Evolutionary conservation across 768 basidiomycete genomes (phyloP).

Genomic region (Favolaschia claudopus): DNA sequence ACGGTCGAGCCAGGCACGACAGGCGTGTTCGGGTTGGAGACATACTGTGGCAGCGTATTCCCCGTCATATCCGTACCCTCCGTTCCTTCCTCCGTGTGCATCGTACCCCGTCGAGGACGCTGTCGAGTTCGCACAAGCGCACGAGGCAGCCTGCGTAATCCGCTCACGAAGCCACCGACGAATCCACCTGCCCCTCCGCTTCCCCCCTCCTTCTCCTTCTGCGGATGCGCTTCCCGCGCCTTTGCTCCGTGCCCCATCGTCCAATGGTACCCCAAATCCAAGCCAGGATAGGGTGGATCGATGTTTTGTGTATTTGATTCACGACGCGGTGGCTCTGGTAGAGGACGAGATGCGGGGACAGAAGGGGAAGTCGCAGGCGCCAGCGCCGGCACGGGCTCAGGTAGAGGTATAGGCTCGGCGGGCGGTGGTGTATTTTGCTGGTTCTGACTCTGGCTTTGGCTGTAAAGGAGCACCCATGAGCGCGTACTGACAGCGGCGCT

Average conservation of each 20-base stretch:
- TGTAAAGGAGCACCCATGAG: conserved; percentile 26
- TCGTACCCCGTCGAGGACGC: conserved; percentile 16
- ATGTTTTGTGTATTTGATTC: conserved; percentile 17
- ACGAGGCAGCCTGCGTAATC: conserved; percentile 21
- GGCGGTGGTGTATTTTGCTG: conserved; percentile 21
- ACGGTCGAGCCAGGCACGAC: conserved; percentile 1
- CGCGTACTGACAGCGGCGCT: conserved; percentile 26
- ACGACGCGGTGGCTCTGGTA: conserved; percentile 16
- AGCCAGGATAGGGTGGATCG: background rate
- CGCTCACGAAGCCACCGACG: conserved; percentile 26
- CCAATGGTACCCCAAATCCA: conserved; percentile 20
- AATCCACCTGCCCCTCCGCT: background rate
- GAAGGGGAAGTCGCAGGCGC: too few relatives aligned
- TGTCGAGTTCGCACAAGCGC: conserved; percentile 14
- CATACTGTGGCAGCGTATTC: conserved; percentile 26
- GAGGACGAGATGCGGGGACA: conserved; percentile 14
- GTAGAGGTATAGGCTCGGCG: conserved; percentile 14
- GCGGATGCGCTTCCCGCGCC: conserved; percentile 9
- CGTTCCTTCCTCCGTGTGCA: conserved; percentile 19
- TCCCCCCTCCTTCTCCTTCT: background rate
- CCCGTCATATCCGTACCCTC: conserved; percentile 20
- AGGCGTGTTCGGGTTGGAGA: conserved; percentile 23
- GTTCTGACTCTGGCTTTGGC: too few relatives aligned
- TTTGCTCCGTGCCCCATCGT: conserved; percentile 7
- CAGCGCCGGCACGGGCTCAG: conserved; percentile 18